These are phyloP conservation scores for Zygotorulaspora danielsina DNA, from an alignment of 805 yeast species.

Conservation along the genomic window DNA sequence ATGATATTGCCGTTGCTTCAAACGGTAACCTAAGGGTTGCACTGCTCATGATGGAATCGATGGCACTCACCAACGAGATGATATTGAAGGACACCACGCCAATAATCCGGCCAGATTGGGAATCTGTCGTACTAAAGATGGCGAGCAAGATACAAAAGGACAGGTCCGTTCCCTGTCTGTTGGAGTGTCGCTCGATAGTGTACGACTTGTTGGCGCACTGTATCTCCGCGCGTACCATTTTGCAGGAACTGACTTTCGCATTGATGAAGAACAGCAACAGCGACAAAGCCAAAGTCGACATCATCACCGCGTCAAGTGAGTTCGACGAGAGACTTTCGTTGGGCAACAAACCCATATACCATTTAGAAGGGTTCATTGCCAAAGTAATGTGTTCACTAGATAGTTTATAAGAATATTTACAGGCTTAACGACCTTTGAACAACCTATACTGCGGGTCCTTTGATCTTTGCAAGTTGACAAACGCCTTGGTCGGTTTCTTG, in stretches of 20 bases:
- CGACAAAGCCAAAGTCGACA: conserved; percentile 37
- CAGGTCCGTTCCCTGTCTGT: conserved; percentile 54
- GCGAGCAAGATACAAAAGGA: conserved; percentile 57
- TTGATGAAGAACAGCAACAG: conserved; percentile 35
- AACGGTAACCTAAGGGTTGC: conserved; percentile 76
- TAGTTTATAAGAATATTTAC: conserved; percentile 12
- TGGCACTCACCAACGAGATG: conserved; percentile 62
- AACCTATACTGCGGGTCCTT: conserved; percentile 49
- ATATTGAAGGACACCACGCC: conserved; percentile 44
- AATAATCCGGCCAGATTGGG: conserved; percentile 83
- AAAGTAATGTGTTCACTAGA: conserved; percentile 77
- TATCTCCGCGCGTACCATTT: conserved; percentile 79
- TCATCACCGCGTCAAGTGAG: conserved; percentile 57
- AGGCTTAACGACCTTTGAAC: conserved; percentile 55
- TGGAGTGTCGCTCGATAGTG: conserved; percentile 59
- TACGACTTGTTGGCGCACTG: conserved; percentile 90
- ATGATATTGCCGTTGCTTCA: conserved; percentile 49
- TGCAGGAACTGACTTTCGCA: conserved; percentile 56
- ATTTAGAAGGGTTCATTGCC: conserved; percentile 91
- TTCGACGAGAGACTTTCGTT: conserved; percentile 82
- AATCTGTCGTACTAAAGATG: conserved; percentile 63
- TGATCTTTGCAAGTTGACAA: conserved; percentile 50
- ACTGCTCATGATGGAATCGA: conserved; percentile 74
- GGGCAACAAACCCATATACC: conserved; percentile 88
- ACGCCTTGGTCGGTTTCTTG: conserved; percentile 61